Evolutionary conservation across 1,284 basidiomycete genomes (phyloP).

Genomic region (Ganoderma meredithae): DNA sequence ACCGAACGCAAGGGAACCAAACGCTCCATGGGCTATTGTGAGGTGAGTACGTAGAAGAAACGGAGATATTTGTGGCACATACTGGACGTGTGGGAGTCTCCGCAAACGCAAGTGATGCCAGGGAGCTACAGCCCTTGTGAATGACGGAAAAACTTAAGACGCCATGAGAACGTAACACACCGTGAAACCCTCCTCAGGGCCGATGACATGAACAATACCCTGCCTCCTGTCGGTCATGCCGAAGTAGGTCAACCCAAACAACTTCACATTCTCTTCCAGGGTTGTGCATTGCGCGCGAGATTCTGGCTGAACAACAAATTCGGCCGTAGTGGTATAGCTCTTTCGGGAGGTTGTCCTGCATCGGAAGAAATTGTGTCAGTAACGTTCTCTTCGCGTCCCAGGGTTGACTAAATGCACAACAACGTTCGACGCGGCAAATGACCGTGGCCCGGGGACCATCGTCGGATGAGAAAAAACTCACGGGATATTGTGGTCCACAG

Average conservation of each 20-base stretch:
- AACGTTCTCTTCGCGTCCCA: conserved; percentile 7
- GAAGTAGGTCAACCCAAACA: conserved; percentile 95
- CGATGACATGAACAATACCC: conserved; percentile 96
- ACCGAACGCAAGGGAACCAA: conserved; percentile 95
- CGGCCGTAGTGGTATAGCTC: conserved; percentile 77
- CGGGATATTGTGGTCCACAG: conserved; percentile 97
- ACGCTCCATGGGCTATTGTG: conserved; percentile 87
- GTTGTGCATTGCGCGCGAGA: conserved; percentile 92
- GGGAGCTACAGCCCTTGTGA: conserved; percentile 68
- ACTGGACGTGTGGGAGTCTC: conserved; percentile 95
- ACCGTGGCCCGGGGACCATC: background rate
- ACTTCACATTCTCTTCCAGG: conserved; percentile 94
- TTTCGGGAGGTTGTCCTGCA: conserved; percentile 88
- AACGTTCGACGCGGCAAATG: background rate
- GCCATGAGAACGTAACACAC: conserved; percentile 47
- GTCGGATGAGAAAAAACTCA: conserved; percentile 51
- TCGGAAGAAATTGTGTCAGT: background rate
- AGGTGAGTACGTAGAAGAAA: background rate
- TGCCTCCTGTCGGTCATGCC: conserved; percentile 92
- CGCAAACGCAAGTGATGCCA: conserved; percentile 95
- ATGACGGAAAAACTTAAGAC: conserved; percentile 70
- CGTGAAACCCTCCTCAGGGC: conserved; percentile 96
- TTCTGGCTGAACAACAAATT: conserved; percentile 90
- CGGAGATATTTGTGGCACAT: conserved; percentile 38
- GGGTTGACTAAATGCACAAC: background rate